Percentiles rank a stretch among this genome's conserved stretches.
These are phyloP conservation scores for Leccinum fallax DNA, from an alignment of 1,284 basidiomycete species.

Conservation along the genomic window DNA sequence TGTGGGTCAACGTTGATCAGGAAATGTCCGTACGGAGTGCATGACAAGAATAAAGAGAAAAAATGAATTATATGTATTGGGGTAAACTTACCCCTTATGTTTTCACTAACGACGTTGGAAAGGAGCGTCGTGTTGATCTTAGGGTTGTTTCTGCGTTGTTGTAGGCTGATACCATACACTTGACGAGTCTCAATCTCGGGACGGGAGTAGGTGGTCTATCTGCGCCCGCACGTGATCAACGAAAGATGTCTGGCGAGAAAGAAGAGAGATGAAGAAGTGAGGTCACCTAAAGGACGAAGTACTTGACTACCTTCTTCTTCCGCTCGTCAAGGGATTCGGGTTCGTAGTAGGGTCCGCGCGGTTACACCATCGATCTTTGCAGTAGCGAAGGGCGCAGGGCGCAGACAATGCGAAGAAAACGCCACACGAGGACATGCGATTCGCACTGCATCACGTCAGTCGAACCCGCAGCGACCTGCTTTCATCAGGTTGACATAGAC, in stretches of 20 bases:
- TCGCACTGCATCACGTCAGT: slow-evolving; percentile 62
- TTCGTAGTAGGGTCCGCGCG: slow-evolving; percentile 78
- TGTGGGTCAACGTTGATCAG: slow-evolving; percentile 32
- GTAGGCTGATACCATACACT: slow-evolving; percentile 91
- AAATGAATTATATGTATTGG: too few species aligned
- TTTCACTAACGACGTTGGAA: slow-evolving; percentile 86
- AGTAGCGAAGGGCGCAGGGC: slow-evolving; percentile 88
- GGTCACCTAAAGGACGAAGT: slow-evolving; percentile 90
- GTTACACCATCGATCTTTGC: slow-evolving; percentile 98
- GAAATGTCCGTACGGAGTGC: not conserved
- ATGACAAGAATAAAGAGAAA: not conserved
- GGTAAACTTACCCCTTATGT: slow-evolving; percentile 64
- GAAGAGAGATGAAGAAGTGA: not conserved
- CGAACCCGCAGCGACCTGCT: slow-evolving; percentile 6
- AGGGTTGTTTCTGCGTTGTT: slow-evolving; percentile 91
- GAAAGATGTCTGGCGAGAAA: not conserved
- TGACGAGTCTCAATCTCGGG: slow-evolving; percentile 87
- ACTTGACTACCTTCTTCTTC: slow-evolving; percentile 99
- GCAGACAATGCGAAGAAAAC: slow-evolving; percentile 97
- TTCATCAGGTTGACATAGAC: slow-evolving; percentile 42
- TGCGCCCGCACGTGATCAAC: slow-evolving; percentile 34
- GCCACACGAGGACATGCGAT: slow-evolving; percentile 99
- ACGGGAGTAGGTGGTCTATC: slow-evolving; percentile 87
- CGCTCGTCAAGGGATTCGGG: slow-evolving; percentile 86
- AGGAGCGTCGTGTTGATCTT: slow-evolving; percentile 87